Percentiles rank a stretch among this genome's conserved stretches.
These are phyloP conservation scores for Exserohilum rostratum DNA, from an alignment of 2,329 filamentous ascomycete genomes.

Conservation along the genomic window DNA sequence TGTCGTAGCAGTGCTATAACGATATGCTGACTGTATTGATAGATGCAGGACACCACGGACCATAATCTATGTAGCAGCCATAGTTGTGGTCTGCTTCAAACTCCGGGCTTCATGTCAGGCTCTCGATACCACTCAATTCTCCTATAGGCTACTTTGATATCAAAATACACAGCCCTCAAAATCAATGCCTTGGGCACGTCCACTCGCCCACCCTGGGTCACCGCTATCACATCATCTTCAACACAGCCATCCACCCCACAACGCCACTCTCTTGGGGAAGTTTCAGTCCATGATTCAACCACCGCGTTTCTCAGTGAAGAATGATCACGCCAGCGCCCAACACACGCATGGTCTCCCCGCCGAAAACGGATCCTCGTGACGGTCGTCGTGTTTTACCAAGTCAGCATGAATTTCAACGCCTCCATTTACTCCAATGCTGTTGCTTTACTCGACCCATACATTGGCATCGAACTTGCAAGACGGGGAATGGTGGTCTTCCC, in stretches of 20 bases:
- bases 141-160: no score
- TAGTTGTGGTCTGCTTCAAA: no score
- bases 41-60: no score
- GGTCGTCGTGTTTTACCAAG: slow-evolving; percentile 61
- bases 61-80: no score
- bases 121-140: no score
- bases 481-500: slow-evolving; percentile 76
- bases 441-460: slow-evolving; percentile 55
- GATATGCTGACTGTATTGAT: no score
- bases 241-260: neutral
- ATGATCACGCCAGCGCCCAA: slow-evolving; percentile 40
- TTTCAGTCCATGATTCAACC: neutral
- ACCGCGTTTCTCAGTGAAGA: neutral
- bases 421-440: slow-evolving; percentile 61
- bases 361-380: slow-evolving; percentile 61
- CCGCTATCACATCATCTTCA: neutral
- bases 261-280: neutral
- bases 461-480: slow-evolving; percentile 49
- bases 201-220: neutral
- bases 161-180: no score
- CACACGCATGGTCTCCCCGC: slow-evolving; percentile 52
- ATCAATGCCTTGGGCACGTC: no score
- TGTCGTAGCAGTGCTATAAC: no score
- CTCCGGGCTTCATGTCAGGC: no score
- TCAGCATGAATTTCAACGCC: slow-evolving; percentile 61